A percentile compares a stretch with the other conserved stretches of the same genome.
phyloP scores from a whole-genome alignment of 345 rosid genomes.

The Laguncularia racemosa region DNA sequence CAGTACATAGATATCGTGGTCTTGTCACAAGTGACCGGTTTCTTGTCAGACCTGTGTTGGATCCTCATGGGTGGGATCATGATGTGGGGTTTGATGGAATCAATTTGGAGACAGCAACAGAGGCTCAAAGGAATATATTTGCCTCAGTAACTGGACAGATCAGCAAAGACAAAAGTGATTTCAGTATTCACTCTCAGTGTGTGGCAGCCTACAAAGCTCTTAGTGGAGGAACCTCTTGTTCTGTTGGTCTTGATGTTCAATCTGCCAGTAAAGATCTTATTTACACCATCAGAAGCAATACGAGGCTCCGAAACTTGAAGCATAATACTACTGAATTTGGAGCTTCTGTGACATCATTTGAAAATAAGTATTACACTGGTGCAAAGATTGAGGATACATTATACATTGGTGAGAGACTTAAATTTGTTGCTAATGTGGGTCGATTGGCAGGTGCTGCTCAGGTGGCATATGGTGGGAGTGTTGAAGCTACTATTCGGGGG shows the following conservation, averaged over 20 bases:
- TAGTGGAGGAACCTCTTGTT: slow-evolving; percentile 35
- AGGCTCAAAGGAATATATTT: slow-evolving; percentile 35
- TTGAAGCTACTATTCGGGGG: slow-evolving; percentile 72
- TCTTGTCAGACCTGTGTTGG: slow-evolving; percentile 76
- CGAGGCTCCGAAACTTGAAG: slow-evolving; percentile 55
- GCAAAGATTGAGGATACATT: slow-evolving; percentile 76
- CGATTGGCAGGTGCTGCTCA: slow-evolving; percentile 54
- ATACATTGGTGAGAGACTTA: slow-evolving; percentile 60
- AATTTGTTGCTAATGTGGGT: slow-evolving; percentile 58
- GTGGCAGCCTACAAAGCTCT: slow-evolving; percentile 48
- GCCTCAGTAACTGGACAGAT: slow-evolving; percentile 63
- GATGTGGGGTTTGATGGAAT: slow-evolving; percentile 92
- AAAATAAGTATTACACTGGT: slow-evolving; percentile 55
- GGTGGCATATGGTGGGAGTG: slow-evolving; percentile 64
- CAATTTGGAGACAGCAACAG: slow-evolving; percentile 63
- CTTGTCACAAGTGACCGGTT: slow-evolving; percentile 47
- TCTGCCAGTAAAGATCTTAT: slow-evolving; percentile 71
- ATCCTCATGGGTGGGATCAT: slow-evolving; percentile 94
- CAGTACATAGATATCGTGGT: slow-evolving; percentile 58
- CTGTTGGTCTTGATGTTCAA: slow-evolving; percentile 69
- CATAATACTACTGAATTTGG: slow-evolving; percentile 58
- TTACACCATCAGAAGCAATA: slow-evolving; percentile 45
- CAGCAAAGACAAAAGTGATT: slow-evolving; percentile 71
- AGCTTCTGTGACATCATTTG: slow-evolving; percentile 51
- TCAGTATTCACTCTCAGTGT: slow-evolving; percentile 71